Conservation (phyloP, 495 filamentous ascomycete species). For the Talaromyces stipitatus region DNA sequence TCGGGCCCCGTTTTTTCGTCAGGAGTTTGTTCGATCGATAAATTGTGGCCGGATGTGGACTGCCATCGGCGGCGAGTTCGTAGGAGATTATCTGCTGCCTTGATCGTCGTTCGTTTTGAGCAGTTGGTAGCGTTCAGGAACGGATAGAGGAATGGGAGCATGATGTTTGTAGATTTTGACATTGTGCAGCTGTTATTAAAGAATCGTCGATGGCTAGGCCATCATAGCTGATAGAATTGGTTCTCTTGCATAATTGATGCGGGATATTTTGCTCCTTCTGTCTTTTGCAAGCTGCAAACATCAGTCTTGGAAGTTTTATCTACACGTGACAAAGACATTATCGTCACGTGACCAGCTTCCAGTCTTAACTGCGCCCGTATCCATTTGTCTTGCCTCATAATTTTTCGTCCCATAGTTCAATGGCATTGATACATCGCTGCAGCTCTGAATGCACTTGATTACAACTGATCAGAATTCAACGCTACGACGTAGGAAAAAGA, state of each 20-base stretch:
- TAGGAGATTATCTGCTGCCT: conserved; percentile 14
- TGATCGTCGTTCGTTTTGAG: conserved; percentile 19
- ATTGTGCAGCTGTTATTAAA: background rate
- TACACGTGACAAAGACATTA: background rate
- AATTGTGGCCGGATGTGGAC: conserved; percentile 17
- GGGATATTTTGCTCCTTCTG: background rate
- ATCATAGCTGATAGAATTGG: background rate
- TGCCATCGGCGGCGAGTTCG: conserved; percentile 20
- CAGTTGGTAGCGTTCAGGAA: conserved; percentile 30
- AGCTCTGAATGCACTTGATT: too few relatives aligned
- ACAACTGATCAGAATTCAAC: too few relatives aligned
- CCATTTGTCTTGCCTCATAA: background rate
- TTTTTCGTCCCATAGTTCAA: too few relatives aligned
- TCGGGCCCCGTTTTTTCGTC: conserved; percentile 22
- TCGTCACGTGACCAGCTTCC: background rate
- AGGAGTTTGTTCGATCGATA: conserved; percentile 4
- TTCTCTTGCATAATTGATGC: background rate
- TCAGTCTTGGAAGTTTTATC: background rate
- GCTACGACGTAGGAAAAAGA: background rate
- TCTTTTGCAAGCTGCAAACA: background rate
- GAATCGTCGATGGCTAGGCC: background rate
- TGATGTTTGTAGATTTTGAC: conserved; percentile 26
- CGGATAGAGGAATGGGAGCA: conserved; percentile 63
- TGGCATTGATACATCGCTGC: too few relatives aligned
- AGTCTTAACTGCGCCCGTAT: background rate